Evolutionary conservation across 129 eudicot species (phyloP).

Genomic region (Ambrosia artemisiifolia): DNA sequence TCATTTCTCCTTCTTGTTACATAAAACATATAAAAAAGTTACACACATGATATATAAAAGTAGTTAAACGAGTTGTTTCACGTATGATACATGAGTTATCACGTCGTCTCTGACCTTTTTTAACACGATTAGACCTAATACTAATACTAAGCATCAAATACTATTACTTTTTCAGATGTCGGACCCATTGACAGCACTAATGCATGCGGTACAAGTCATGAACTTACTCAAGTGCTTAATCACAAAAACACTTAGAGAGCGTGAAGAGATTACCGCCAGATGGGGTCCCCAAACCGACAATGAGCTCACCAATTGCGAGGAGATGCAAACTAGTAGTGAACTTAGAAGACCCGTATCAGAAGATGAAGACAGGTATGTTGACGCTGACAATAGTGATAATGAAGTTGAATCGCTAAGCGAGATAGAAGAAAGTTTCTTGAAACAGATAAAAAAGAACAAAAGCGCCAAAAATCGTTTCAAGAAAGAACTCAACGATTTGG

Average conservation of each 20-base stretch:
- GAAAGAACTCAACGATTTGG: conserved; percentile 42
- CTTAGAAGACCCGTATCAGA: conserved; percentile 40
- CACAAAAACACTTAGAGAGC: conserved; percentile 56
- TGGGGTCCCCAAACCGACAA: conserved; percentile 51
- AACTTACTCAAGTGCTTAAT: conserved; percentile 65
- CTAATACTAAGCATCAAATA: conserved; percentile 7
- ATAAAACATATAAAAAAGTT: too few species aligned
- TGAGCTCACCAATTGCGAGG: conserved; percentile 52
- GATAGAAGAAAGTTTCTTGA: conserved; percentile 61
- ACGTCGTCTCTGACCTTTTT: too few species aligned
- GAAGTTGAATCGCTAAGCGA: conserved; percentile 61
- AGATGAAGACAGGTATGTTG: conserved; percentile 30
- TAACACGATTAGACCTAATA: neutral
- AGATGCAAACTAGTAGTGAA: conserved; percentile 65
- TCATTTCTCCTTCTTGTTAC: too few species aligned
- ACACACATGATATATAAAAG: too few species aligned
- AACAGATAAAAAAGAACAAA: conserved; percentile 47
- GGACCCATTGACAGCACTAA: conserved; percentile 86
- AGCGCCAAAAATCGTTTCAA: conserved; percentile 48
- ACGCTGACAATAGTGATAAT: conserved; percentile 27
- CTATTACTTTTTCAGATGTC: conserved; percentile 59
- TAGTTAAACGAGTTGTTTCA: too few species aligned
- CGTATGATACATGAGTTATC: too few species aligned
- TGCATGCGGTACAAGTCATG: conserved; percentile 96
- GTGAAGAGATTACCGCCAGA: conserved; percentile 40